These are phyloP conservation scores for Millerago galiae DNA, from an alignment of 805 yeast species.

Conservation along the genomic window DNA sequence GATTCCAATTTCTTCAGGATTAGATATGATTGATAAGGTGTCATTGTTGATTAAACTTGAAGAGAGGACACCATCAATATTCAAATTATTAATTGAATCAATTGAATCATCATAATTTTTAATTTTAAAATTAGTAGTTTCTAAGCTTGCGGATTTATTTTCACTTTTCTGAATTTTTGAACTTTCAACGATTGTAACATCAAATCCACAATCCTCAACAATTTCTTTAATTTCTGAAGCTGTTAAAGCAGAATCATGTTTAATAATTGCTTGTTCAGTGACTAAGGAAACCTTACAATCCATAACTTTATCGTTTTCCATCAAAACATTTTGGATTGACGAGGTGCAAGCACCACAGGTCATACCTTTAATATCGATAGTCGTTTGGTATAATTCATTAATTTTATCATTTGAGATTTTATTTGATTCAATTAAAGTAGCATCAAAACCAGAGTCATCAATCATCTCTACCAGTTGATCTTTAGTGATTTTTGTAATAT, in stretches of 20 bases:
- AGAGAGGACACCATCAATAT: constrained; percentile 7
- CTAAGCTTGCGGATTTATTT: background rate
- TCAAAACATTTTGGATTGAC: constrained; percentile 53
- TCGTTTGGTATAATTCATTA: constrained; percentile 2
- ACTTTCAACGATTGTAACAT: constrained; percentile 30
- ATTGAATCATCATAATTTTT: constrained; percentile 4
- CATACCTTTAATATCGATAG: constrained; percentile 18
- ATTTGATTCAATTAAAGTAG: constrained; percentile 21
- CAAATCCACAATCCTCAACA: constrained; percentile 77
- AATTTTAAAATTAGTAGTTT: constrained; percentile 11
- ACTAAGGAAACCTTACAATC: constrained; percentile 61
- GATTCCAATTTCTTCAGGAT: constrained; percentile 48
- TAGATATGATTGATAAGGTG: constrained; percentile 36
- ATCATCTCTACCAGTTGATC: constrained; percentile 42
- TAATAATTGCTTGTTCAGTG: constrained; percentile 65
- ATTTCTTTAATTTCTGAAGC: constrained; percentile 36
- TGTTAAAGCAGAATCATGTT: constrained; percentile 33
- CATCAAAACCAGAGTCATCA: constrained; percentile 74
- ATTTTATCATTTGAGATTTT: background rate
- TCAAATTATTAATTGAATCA: constrained; percentile 1
- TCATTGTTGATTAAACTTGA: constrained; percentile 1
- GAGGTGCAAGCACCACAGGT: constrained; percentile 37
- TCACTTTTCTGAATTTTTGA: background rate
- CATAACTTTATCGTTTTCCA: constrained; percentile 42
- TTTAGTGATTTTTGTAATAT: constrained; percentile 20